A percentile compares a stretch with the other conserved stretches of the same genome.
Evolutionary conservation across 345 rosid genomes (phyloP).

Genomic region (Litchi chinensis): DNA sequence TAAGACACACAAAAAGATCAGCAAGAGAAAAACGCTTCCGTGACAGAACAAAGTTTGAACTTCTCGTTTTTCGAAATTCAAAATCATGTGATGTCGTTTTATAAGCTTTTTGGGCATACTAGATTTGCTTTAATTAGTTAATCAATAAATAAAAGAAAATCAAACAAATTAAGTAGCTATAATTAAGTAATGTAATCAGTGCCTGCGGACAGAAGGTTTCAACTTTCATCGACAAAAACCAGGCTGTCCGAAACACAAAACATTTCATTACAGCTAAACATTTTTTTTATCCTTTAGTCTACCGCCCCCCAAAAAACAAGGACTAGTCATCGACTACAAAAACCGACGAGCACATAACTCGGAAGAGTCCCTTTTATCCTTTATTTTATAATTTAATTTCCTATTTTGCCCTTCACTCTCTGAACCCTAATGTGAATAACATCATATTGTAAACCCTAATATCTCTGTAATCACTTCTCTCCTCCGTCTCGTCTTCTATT

Average conservation of each 20-base stretch:
- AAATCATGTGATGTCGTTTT: neutral
- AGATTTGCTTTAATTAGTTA: neutral
- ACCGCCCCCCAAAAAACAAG: too few species aligned
- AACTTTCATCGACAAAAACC: slow-evolving; percentile 19
- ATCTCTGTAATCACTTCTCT: neutral
- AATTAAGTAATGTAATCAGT: slow-evolving; percentile 2
- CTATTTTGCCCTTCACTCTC: slow-evolving; percentile 10
- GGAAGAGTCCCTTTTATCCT: neutral
- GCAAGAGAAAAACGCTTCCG: too few species aligned
- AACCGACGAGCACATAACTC: neutral
- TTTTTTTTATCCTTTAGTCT: too few species aligned
- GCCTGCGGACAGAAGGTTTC: slow-evolving; percentile 7
- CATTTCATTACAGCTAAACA: slow-evolving; percentile 14
- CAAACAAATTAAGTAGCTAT: slow-evolving; percentile 4
- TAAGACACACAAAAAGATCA: too few species aligned
- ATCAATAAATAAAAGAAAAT: too few species aligned
- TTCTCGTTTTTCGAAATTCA: neutral
- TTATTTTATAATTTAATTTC: slow-evolving; percentile 13
- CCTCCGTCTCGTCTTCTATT: neutral
- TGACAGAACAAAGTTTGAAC: neutral
- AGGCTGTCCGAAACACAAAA: slow-evolving; percentile 15
- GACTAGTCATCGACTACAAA: neutral
- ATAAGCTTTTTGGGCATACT: neutral
- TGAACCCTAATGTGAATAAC: slow-evolving; percentile 17
- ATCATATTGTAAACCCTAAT: slow-evolving; percentile 27